Percentiles rank a stretch among this genome's conserved stretches.
Evolutionary conservation across 2,329 filamentous ascomycete species (phyloP).

Genomic region (Aspergillus floridensis): DNA sequence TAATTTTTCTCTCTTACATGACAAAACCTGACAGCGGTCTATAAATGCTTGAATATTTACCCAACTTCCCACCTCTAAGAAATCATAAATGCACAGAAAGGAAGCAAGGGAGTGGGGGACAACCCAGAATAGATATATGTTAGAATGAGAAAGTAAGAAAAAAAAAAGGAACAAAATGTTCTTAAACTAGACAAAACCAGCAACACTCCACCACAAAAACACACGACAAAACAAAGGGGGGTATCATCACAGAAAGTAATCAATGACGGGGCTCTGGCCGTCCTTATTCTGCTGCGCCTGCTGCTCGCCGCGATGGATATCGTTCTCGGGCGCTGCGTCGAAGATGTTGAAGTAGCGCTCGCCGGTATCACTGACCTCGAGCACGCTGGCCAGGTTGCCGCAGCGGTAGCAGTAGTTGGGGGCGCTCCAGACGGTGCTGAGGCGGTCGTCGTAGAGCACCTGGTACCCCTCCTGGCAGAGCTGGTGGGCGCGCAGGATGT

Average conservation of each 20-base stretch:
- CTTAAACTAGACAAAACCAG: no score
- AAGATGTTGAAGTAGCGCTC: slow-evolving; percentile 98
- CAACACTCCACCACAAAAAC: background rate
- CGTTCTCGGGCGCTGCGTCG: slow-evolving; percentile 89
- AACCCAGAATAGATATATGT: slow-evolving; percentile 4
- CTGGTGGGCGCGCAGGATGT: slow-evolving; percentile 97
- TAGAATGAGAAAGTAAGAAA: slow-evolving; percentile 1
- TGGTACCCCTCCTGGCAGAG: slow-evolving; percentile 98
- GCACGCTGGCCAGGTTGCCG: slow-evolving; percentile 93
- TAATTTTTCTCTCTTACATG: slow-evolving; percentile 11
- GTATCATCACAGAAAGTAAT: slow-evolving; percentile 69
- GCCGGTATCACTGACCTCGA: slow-evolving; percentile 91
- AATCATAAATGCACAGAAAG: background rate
- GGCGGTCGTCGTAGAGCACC: slow-evolving; percentile 87
- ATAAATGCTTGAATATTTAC: slow-evolving; percentile 29
- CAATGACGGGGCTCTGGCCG: slow-evolving; percentile 69
- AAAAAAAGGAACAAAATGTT: slow-evolving; percentile 7
- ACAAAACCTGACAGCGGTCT: slow-evolving; percentile 20
- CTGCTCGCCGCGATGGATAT: slow-evolving; percentile 76
- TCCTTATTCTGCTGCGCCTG: slow-evolving; percentile 66
- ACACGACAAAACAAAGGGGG: slow-evolving; percentile 23
- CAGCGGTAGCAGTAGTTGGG: slow-evolving; percentile 95
- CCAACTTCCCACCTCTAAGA: slow-evolving; percentile 24
- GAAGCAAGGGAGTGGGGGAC: background rate
- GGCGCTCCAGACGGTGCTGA: slow-evolving; percentile 97